Evolutionary conservation across 257 asterid genomes (phyloP), one percentile per base, ranked within the genome.

Genomic region (Penstemon davidsonii): DNA sequence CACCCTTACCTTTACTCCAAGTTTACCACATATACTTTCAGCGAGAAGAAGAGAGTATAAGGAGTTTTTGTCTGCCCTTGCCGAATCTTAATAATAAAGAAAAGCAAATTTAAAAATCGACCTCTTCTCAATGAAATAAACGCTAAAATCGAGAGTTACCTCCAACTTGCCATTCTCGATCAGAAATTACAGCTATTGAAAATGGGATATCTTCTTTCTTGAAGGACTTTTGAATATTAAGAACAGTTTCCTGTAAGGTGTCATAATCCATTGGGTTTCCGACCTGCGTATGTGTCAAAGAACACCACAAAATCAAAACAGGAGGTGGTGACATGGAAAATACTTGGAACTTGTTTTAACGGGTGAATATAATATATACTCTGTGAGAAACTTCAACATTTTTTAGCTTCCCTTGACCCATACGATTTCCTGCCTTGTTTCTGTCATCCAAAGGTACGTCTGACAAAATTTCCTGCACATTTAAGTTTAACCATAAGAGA

Each of bases 31-130:
- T 62, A 90, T 88, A 67, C 72, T 84, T 83, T 93, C 99, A 70
- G 99, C 99, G 73, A 93, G 97, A 76, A 90, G 96, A 70, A 93
- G 97, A 58, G 95, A 78, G 74, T 84, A 93, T 47, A 94, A 96
- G 7, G 97, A 88, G 80, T 85, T 95, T 78, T 90, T 90, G 85
- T 93, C 99, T 18, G 92, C 88, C 82, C 90, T 93, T 2, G 91
- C 72, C 55, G 94, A 81, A 81, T 93, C 99, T 93, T 81, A 74
- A 76, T 39, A 45, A 73, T 67, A 51, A 78, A 59, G 12, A 66
- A 13, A 60, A 53, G 19, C 15, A 18, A 3, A 12, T 59, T 49
- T 39, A 44, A 71, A 62, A 69, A 74, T 19, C 43, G 43, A 55
- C 54, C 75, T 55, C 71, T 55, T 36, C 36, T 36, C 49, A 72